Base-by-base conservation (phyloP, 495 filamentous ascomycete genomes). In the Talaromyces stipitatus region DNA sequence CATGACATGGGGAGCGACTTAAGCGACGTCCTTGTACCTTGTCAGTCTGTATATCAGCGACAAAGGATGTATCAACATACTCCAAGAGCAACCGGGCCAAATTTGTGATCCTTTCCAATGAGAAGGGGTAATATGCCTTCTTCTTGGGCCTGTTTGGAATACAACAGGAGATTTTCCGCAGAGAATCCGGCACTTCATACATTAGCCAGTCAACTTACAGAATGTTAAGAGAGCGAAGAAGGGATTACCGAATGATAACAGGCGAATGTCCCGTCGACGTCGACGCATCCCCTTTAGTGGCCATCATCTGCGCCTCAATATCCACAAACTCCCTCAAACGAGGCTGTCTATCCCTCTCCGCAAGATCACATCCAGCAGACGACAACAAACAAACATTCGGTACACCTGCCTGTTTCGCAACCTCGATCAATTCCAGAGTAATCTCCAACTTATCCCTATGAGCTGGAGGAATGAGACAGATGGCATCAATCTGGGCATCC, bases 381-480 rank as follows among this genome's bases (percentile, higher is more conserved):
- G 7, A 82, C 69, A 55, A 73, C 75, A 83, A 70, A 46, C 77
- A 63, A 30, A 80, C 69, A 57, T 82, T 82, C 20, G 64, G 63
- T 23, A 83, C 67, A 22, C 67, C 69, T 0, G 78, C 75, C 60
- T 74, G 72, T 66, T 76, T 79, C 6, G 76, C 69, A 6, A 77
- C 78, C 27, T 65, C 62, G 43, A 76, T 64, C 47, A 82, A 70
- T 66, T 84, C 80, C 54, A 64, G 29, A 3, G 72, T 69, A 18
- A 81, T 71, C 55, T 80, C 73, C 45, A 72, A 55, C 64, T 80
- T 82, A 55, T 78, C 69, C 55, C 64, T 53, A 60, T 71, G 71
- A 2, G 75, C 68, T 0, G 80, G 80, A 4, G 81, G 81, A 20
- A 84, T 68, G 3, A 83, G 62, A 61, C 77, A 81, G 55, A 84